phyloP scores from a whole-genome alignment of 305 asterid species.

The Vinca major region DNA sequence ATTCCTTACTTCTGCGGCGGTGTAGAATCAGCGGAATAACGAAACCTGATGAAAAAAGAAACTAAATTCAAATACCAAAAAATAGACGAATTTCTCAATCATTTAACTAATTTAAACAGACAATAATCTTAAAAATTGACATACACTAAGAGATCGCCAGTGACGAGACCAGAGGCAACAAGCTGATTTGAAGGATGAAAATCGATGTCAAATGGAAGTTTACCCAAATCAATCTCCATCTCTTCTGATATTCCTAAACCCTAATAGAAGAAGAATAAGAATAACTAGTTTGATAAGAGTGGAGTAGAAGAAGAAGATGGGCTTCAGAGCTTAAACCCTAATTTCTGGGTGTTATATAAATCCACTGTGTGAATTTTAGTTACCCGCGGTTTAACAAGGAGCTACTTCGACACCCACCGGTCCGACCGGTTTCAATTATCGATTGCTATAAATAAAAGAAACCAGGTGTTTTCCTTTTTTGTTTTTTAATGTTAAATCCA shows the following conservation, averaged over 20 bases:
- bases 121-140: constrained; percentile 10
- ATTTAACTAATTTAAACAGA: neutral
- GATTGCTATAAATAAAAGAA: neutral
- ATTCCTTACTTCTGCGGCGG: constrained; percentile 52
- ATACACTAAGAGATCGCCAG: constrained; percentile 65
- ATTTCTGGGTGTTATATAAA: neutral
- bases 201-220: constrained; percentile 64
- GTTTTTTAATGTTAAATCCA: no score
- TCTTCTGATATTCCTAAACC: neutral
- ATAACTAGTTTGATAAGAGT: no score
- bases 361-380: neutral
- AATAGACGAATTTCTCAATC: neutral
- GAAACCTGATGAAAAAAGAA: constrained; percentile 32
- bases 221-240: constrained; percentile 61
- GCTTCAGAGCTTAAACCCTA: constrained; percentile 16
- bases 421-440: neutral
- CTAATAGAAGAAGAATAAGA: neutral
- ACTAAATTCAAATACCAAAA: neutral
- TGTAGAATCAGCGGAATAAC: constrained; percentile 52
- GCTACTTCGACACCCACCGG: neutral
- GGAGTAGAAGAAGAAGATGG: neutral
- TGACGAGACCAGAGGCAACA: constrained; percentile 70
- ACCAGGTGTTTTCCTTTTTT: neutral
- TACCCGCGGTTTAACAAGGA: neutral
- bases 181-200: constrained; percentile 70